These are phyloP conservation scores for Vitis rupestris DNA, from an alignment of 164 flowering plant genomes.

Conservation along the genomic window DNA sequence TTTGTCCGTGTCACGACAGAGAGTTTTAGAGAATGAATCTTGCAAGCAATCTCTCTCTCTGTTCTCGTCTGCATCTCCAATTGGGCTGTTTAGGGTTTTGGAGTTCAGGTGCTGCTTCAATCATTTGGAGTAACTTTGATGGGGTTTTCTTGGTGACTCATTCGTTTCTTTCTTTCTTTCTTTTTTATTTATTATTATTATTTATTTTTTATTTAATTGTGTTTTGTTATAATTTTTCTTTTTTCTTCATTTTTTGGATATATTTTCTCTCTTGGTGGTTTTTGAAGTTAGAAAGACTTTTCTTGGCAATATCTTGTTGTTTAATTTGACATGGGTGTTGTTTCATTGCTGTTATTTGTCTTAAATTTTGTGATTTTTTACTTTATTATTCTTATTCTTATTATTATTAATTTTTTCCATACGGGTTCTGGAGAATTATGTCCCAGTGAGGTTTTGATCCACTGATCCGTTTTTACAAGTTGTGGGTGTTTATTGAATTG, in stretches of 20 bases:
- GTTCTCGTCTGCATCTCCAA: slow-evolving; percentile 5
- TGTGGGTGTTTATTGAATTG: too few species aligned
- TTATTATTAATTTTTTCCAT: neutral
- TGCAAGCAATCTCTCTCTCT: slow-evolving; percentile 13
- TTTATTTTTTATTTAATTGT: neutral
- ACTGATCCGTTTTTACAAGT: too few species aligned
- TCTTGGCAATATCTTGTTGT: slow-evolving; percentile 6
- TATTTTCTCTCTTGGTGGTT: neutral
- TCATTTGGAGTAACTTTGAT: slow-evolving; percentile 1
- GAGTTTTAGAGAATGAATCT: too few species aligned
- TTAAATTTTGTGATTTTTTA: too few species aligned
- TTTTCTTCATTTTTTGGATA: neutral
- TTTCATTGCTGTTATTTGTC: neutral
- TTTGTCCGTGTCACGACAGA: too few species aligned
- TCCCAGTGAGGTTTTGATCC: too few species aligned
- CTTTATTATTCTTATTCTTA: neutral
- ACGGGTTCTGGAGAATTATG: too few species aligned
- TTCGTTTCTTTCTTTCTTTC: neutral
- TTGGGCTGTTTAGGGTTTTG: slow-evolving; percentile 7
- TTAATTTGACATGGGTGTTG: slow-evolving; percentile 9
- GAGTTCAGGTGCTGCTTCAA: slow-evolving; percentile 1
- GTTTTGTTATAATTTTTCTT: slow-evolving; percentile 4
- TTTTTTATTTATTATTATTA: too few species aligned
- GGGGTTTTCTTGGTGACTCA: neutral
- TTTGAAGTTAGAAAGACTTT: neutral